phyloP scores from a whole-genome alignment of 768 basidiomycete genomes.

The Tricholomella constricta region DNA sequence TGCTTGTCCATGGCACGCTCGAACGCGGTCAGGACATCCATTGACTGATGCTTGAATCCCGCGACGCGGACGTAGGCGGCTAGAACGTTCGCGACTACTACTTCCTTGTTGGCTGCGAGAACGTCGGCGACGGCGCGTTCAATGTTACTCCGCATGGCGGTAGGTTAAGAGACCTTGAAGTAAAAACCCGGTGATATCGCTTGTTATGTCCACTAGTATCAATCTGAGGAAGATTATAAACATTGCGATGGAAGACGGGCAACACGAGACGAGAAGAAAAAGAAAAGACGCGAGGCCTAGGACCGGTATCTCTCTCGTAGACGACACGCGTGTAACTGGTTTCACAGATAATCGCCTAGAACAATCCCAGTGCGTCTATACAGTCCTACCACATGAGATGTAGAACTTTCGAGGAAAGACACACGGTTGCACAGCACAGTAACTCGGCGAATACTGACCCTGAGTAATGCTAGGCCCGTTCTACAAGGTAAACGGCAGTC shows the following conservation, averaged over 20 bases:
- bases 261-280: background rate
- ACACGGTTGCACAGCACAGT: no score
- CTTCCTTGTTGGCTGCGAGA: slow-evolving; percentile 18
- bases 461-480: background rate
- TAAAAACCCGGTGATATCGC: background rate
- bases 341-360: no score
- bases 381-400: no score
- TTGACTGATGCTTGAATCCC: slow-evolving; percentile 13
- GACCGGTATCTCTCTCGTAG: background rate
- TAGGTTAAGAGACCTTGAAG: background rate
- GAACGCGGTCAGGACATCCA: slow-evolving; percentile 15
- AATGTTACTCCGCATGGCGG: slow-evolving; percentile 20
- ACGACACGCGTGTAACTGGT: no score
- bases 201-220: background rate
- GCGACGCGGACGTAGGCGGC: slow-evolving; percentile 18
- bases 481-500: background rate
- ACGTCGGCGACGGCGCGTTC: slow-evolving; percentile 22
- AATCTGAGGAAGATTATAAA: background rate
- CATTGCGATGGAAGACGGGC: background rate
- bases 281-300: background rate
- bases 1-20: slow-evolving; percentile 21
- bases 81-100: slow-evolving; percentile 19
- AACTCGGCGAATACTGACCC: background rate
- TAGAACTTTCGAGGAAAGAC: no score
- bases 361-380: no score